Base-by-base conservation (phyloP, 345 rosid species). In the Murraya paniculata region DNA sequence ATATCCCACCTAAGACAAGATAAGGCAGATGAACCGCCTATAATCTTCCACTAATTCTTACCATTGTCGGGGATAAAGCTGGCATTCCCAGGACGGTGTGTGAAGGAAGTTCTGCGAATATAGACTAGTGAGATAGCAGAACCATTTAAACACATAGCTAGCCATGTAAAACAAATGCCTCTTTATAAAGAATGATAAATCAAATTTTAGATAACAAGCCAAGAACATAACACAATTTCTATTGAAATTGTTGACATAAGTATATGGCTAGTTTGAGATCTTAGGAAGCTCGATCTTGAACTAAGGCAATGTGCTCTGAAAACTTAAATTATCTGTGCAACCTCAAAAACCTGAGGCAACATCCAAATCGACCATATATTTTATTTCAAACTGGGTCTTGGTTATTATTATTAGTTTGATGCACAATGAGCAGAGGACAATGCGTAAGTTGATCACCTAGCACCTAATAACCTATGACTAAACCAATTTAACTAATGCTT, bases 41-140 rank as follows among this genome's bases (percentile, higher is more conserved):
- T 67, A 75, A 13, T 41, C 27, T 73, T 70, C 38, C 71, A 55
- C 36, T 38, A 70, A 22, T 73, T 80, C 91, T 80, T 84, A 95
- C 99, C 99, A 95, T 95, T 68, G 98, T 91, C n/a, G 99, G 99
- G 79, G 99, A 95, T 87, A 93, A 87, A 73, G 99, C 99, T 67
- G 99, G 99, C 99, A 95, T 92, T 82, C 91, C 88, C 56, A 95
- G 81, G 81, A 93, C 87, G 11, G 84, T 74, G 80, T 95, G 95
- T 18, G 91, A 36, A 77, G 91, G 83, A 82, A 78, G 77, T 74
- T 92, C 98, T 95, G 88, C 66, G 82, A 78, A 27, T 55, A 82
- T 53, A 86, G 68, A 73, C 39, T 62, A 62, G 30, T 24, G 62
- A 65, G 45, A 55, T 59, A 72, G 38, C 2, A 16, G 57, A 76